These are phyloP conservation scores for Scheffersomyces quercinus DNA, from an alignment of 1,139 yeast species.

Conservation along the genomic window DNA sequence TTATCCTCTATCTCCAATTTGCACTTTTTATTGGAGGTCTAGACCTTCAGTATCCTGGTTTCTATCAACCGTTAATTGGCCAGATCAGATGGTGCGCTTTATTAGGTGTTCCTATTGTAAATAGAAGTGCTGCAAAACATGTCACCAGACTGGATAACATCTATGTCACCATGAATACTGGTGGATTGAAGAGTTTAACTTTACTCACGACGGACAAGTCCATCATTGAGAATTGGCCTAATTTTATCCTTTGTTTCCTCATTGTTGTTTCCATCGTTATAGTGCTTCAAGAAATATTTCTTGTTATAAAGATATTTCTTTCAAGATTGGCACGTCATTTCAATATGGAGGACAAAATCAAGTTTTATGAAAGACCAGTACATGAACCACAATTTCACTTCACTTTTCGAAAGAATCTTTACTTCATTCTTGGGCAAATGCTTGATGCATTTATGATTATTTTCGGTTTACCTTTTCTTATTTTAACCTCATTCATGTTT, in stretches of 20 bases:
- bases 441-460: slow-evolving; percentile 33
- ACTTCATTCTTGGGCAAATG: slow-evolving; percentile 33
- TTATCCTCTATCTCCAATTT: slow-evolving; percentile 56
- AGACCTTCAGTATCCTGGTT: slow-evolving; percentile 63
- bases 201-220: slow-evolving; percentile 27
- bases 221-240: slow-evolving; percentile 39
- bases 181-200: slow-evolving; percentile 35
- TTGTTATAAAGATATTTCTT: slow-evolving; percentile 16
- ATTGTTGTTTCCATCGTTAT: slow-evolving; percentile 30
- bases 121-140: not conserved
- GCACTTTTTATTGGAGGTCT: slow-evolving; percentile 59
- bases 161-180: slow-evolving; percentile 32
- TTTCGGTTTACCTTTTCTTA: slow-evolving; percentile 49
- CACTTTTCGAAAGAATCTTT: slow-evolving; percentile 22
- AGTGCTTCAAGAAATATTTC: slow-evolving; percentile 22
- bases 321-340: slow-evolving; percentile 13
- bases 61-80: slow-evolving; percentile 56
- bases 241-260: slow-evolving; percentile 37
- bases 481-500: slow-evolving; percentile 42
- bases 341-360: slow-evolving; percentile 4
- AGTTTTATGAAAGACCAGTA: slow-evolving; percentile 3
- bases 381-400: slow-evolving; percentile 11
- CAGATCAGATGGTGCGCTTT: slow-evolving; percentile 39
- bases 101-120: slow-evolving; percentile 28
- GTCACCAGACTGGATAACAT: slow-evolving; percentile 29